Evolutionary conservation across 1,284 basidiomycete genomes (phyloP), one percentile per base, ranked within the genome.

Genomic region (Ustilago loliicola): DNA sequence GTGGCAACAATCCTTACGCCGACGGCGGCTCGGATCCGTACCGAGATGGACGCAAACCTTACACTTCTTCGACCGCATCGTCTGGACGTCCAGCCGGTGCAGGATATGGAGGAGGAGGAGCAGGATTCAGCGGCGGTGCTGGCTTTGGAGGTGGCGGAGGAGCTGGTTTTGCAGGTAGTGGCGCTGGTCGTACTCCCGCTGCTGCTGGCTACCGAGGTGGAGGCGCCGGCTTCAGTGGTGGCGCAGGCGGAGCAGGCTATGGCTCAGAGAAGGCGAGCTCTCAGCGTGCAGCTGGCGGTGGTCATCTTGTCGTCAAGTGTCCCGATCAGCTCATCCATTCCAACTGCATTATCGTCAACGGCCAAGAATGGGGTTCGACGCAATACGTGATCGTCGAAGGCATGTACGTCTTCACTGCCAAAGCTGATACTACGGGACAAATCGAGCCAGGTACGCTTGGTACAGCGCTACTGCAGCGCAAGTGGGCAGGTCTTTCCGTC

Each of bases 401-500:
- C 30, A 70, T 74, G 48, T 85, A 75, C 42, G 81, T 84, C 45
- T 83, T 86, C 56, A 86, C 84, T 19, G 82, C 79, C 1, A 29
- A 69, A 25, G 56, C 75, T 27, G 83, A 86, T 57, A 55, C 72
- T 1, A 85, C 84, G 4, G 67, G 72, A 19, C 56, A 62, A 10
- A 75, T 85, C 21, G 70, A 74, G 40, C 75, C 74, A 11, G 77
- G 82, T 29, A 82, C 80, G 6, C 77, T 85, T 32, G 84, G 83
- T 11, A 79, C 80, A 0, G 83, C 80, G 9, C 47, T 75, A 34
- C 65, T 85, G 51, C 85, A 85, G 65, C 76, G 82, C 29, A 72
- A 84, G 52, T 85, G 85, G 83, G 83, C 83, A 4, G 76, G 77
- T 23, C 81, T 86, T 21, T 85, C 82, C 38, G 70, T 79, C 13